Evolutionary conservation across 2,329 filamentous ascomycete genomes (phyloP), one percentile per base, ranked within the genome.

Genomic region (Trichothecium roseum): DNA sequence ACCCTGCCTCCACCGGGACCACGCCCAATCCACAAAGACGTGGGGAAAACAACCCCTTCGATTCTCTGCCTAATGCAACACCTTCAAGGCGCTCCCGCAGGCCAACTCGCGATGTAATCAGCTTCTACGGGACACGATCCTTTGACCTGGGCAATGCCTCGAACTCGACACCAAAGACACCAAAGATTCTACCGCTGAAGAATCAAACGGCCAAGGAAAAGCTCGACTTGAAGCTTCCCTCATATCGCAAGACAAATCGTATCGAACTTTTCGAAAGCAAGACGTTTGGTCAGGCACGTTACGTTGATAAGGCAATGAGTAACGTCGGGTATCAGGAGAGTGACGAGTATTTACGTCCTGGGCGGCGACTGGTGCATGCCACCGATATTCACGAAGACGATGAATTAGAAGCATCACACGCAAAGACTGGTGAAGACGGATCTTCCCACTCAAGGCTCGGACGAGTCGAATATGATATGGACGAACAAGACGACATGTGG

Each of bases 401-500:
- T 32, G 76, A 80, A 28, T 46, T 57, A 3, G 74, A 78, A 15
- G 58, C 66, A 30, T 54, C 60, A 3, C 44, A 24, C 20, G 8
- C 27, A 13, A 16, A 30, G 8, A 48, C 45, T 4, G 37, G 41
- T 12, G 57, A 60, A 5, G 57, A 59, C 3, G 45, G 48, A 10
- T 36, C 41, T 31, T 47, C 51, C 18, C 51, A 53, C 33, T 49
- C 65, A 14, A 51, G 54, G 26, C 72, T 93, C 28, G 85, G 86
- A 10, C 79, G 85, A 38, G 91, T 98, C 15, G 91, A 98, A 55
- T 98, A 98, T 55, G 91, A 98, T 56, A 98, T 98, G 91, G 91
- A 98, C 52, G 91, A 98, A 59, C 91, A 98, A 53, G 91, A 98
- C 55, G 87, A 94, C 46, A 86, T 88, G 63, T 98, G 91, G 91